Conservation (phyloP, 1,139 yeast genomes). For the Saccharomyces pastorianus region DNA sequence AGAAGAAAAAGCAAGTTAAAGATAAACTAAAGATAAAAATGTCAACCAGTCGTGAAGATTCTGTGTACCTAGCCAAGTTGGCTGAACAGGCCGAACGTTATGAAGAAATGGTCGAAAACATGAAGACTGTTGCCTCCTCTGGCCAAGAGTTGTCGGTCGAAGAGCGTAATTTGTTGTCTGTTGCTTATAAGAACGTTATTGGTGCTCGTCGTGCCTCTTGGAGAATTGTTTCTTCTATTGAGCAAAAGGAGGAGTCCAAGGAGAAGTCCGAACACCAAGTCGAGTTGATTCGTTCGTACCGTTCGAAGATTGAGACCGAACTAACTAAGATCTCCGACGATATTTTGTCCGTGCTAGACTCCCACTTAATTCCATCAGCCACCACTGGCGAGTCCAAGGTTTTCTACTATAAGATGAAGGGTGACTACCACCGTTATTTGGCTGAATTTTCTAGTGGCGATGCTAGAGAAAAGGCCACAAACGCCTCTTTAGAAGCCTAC, state of each 20-base stretch:
- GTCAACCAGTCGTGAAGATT: constrained; percentile 93
- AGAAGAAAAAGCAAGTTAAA: constrained; percentile 1
- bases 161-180: constrained; percentile 93
- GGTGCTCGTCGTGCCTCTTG: constrained; percentile 99
- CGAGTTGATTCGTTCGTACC: constrained; percentile 83
- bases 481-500: constrained; percentile 87
- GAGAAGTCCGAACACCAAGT: constrained; percentile 73
- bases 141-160: constrained; percentile 95
- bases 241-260: constrained; percentile 95
- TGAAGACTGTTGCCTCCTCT: constrained; percentile 94
- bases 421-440: constrained; percentile 97
- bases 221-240: constrained; percentile 97
- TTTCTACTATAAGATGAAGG: constrained; percentile 98
- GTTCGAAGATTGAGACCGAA: constrained; percentile 89
- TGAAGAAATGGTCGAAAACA: constrained; percentile 98
- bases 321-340: constrained; percentile 91
- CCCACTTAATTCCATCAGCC: constrained; percentile 89
- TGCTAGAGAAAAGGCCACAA: constrained; percentile 88
- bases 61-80: constrained; percentile 95
- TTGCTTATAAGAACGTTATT: constrained; percentile 96
- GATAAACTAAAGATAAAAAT: constrained; percentile 29
- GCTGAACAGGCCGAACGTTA: constrained; percentile 99
- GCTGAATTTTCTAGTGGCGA: constrained; percentile 93
- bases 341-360: constrained; percentile 76
- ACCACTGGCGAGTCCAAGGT: constrained; percentile 96